phyloP scores from a whole-genome alignment of 2,329 filamentous ascomycete genomes.

The Botrytis tulipae region DNA sequence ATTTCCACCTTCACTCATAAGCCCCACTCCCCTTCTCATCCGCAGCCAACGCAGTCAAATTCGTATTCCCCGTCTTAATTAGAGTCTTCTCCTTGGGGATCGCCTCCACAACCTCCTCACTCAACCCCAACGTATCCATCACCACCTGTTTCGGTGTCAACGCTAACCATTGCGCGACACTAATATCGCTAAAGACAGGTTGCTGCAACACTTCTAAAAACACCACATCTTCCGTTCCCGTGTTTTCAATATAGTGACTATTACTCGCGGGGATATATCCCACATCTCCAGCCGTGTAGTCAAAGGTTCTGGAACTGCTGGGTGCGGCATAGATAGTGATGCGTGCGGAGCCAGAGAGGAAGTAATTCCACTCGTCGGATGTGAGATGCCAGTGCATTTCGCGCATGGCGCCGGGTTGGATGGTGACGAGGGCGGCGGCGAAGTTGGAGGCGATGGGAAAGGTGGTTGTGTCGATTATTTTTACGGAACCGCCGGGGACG shows the following conservation, averaged over 20 bases:
- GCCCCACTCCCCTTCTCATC: constrained; percentile 28
- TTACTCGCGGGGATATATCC: constrained; percentile 56
- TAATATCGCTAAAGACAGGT: constrained; percentile 45
- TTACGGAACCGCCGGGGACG: constrained; percentile 56
- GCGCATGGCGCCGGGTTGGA: constrained; percentile 62
- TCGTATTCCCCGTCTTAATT: constrained; percentile 43
- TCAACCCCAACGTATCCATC: constrained; percentile 38
- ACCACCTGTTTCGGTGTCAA: constrained; percentile 38
- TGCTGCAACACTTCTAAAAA: constrained; percentile 61
- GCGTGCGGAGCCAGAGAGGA: constrained; percentile 18
- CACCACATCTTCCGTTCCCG: constrained; percentile 54
- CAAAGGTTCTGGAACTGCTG: constrained; percentile 47
- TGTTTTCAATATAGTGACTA: constrained; percentile 62
- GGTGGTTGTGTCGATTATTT: constrained; percentile 55
- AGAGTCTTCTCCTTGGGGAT: constrained; percentile 46
- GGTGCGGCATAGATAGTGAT: constrained; percentile 21
- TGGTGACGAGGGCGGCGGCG: constrained; percentile 55
- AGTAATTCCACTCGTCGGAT: constrained; percentile 21
- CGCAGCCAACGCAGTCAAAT: constrained; percentile 29
- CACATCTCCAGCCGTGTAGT: constrained; percentile 46
- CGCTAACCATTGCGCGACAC: constrained; percentile 57
- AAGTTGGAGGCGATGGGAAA: constrained; percentile 58
- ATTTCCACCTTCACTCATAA: constrained; percentile 17
- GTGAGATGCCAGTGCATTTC: constrained; percentile 62
- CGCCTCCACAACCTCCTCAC: constrained; percentile 40